Base-by-base conservation (phyloP, 805 yeast species). In the Maudiozyma turicensis region DNA sequence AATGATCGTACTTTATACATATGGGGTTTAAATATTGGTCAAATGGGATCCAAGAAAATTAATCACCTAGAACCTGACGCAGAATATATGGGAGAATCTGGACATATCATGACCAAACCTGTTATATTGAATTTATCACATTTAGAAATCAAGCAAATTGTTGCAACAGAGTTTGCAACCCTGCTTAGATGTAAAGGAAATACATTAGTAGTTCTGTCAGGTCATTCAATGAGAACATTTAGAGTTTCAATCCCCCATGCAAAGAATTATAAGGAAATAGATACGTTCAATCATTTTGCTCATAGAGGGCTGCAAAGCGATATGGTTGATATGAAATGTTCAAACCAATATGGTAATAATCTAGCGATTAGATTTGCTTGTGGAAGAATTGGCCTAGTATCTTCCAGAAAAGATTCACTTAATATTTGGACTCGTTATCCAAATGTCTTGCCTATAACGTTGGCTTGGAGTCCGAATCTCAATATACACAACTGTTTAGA, bases 1-100 rank as follows among this genome's bases (percentile, higher is more conserved):
- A 68, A 81, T 0, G 61, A 68, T 41, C 76, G 75, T 8, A 51
- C 58, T n/a, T 54, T 84, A 1, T 76, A 68, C 51, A 64, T 78
- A 38, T 87, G 95, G 95, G 96, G 96, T 2, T 66, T 82, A 37
- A 85, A 87, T 59, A 67, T 79, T 35, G 96, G 96, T 0, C 95
- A 87, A 62, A 78, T 87, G 81, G 91, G 91, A 3, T 54, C 52
- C 8, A 50, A 61, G 5, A 58, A 55, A 44, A 59, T 57, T 13
- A 35, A 81, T 78, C 35, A 71, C 65, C 51, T 64, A 58, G 48
- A 61, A 73, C 20, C 69, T 65, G 32, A 73, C 79, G 41, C 61
- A 67, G 33, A 77, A 74, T 56, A 79, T 70, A 40, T 55, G 49
- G 49, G 78, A 76, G 46, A 70, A 65, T 53, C 63, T 61, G 54